Evolutionary conservation across 352 stramenopile species (phyloP).

Genomic region (Phytophthora constricta): DNA sequence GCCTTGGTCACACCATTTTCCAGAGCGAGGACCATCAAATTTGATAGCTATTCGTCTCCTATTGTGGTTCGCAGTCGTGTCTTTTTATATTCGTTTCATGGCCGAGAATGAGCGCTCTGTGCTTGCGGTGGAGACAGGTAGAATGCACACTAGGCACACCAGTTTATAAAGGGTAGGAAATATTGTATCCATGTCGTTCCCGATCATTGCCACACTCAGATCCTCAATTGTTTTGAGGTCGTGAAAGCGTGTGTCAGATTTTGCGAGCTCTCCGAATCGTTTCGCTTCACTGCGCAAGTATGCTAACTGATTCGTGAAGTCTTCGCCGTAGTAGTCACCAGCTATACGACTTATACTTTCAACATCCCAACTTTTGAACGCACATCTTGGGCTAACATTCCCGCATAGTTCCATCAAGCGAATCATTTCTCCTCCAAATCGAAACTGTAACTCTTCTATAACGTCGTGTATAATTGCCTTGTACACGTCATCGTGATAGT

Average conservation of each 20-base stretch:
- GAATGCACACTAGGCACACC: slow-evolving; percentile 6
- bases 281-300: not conserved
- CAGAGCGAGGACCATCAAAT: not conserved
- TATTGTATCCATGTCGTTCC: not conserved
- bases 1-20: not conserved
- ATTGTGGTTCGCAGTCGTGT: not conserved
- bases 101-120: slow-evolving; percentile 8
- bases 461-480: not conserved
- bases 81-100: slow-evolving; percentile 20
- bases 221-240: not conserved
- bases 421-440: not conserved
- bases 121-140: slow-evolving; percentile 7
- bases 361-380: not conserved
- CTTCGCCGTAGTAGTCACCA: not conserved
- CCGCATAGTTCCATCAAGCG: not conserved
- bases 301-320: not conserved
- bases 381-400: not conserved
- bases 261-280: not conserved
- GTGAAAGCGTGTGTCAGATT: not conserved
- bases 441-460: too few species aligned
- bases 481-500: not conserved
- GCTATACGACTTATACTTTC: not conserved
- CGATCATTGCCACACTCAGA: slow-evolving; percentile 2
- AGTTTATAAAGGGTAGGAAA: slow-evolving; percentile 1
- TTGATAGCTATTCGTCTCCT: slow-evolving; percentile 4